Conservation (phyloP, 202 grass and related monocot species). For the Setaria viridis region DNA sequence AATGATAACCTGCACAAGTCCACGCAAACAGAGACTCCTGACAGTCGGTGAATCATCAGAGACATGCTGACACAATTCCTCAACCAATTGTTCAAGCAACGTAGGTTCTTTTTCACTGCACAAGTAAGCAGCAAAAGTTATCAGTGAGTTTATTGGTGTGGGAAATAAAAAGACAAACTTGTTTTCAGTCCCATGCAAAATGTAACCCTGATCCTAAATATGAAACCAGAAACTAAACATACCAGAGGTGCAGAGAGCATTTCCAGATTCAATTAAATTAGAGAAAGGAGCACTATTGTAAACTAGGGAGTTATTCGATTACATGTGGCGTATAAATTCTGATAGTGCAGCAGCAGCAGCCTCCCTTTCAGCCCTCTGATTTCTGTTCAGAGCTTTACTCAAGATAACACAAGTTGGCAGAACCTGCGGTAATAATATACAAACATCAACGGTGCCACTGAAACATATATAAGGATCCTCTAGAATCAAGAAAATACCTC, state of each 20-base stretch:
- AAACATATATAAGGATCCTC: constrained; percentile 37
- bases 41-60: constrained; percentile 92
- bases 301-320: constrained; percentile 28
- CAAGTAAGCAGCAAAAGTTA: constrained; percentile 40
- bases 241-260: constrained; percentile 3
- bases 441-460: constrained; percentile 5
- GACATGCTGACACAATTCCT: constrained; percentile 92
- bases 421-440: constrained; percentile 61
- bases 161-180: constrained; percentile 28
- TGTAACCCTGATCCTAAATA: background rate
- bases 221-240: constrained; percentile 16
- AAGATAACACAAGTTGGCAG: constrained; percentile 84
- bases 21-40: constrained; percentile 85
- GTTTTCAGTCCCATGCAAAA: constrained; percentile 8
- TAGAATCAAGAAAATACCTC: constrained; percentile 64
- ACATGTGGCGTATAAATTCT: constrained; percentile 91
- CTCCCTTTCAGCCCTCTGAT: constrained; percentile 89
- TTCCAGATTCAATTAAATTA: background rate
- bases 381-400: constrained; percentile 83
- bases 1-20: constrained; percentile 80
- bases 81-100: constrained; percentile 88
- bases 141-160: constrained; percentile 13
- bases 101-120: constrained; percentile 77
- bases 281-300: constrained; percentile 1
- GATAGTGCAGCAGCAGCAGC: constrained; percentile 91